Percentiles rank a stretch among this genome's conserved stretches.
Evolutionary conservation across 768 basidiomycete species (phyloP).

Genomic region (Phylloporus scabripes): DNA sequence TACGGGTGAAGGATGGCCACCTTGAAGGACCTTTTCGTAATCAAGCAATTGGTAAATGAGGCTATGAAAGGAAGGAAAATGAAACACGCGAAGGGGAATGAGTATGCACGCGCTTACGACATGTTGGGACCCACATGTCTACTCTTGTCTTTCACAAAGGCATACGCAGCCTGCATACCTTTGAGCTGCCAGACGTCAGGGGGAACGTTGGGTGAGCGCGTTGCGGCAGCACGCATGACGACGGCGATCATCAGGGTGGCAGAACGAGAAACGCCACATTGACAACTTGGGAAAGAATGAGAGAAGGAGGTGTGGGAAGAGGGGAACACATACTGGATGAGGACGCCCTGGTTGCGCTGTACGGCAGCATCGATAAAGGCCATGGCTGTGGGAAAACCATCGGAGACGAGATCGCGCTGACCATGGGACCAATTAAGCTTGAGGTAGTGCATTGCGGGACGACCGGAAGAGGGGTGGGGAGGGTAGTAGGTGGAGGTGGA

Average conservation of each 20-base stretch:
- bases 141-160: slow-evolving; percentile 86
- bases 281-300: slow-evolving; percentile 55
- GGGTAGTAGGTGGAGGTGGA: slow-evolving; percentile 56
- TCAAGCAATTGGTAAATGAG: slow-evolving; percentile 92
- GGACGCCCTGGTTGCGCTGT: slow-evolving; percentile 68
- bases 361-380: slow-evolving; percentile 74
- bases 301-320: slow-evolving; percentile 7
- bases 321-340: slow-evolving; percentile 68
- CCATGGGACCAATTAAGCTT: slow-evolving; percentile 92
- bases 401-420: slow-evolving; percentile 78
- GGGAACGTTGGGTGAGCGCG: slow-evolving; percentile 57
- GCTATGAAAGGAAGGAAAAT: slow-evolving; percentile 36
- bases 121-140: slow-evolving; percentile 89
- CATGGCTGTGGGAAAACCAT: slow-evolving; percentile 78
- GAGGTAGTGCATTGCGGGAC: slow-evolving; percentile 81
- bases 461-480: slow-evolving; percentile 59
- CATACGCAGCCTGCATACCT: slow-evolving; percentile 87
- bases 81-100: slow-evolving; percentile 21
- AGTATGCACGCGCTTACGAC: slow-evolving; percentile 58
- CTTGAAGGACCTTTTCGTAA: slow-evolving; percentile 72
- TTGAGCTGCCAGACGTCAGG: slow-evolving; percentile 72
- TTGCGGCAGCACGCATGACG: slow-evolving; percentile 88
- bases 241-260: slow-evolving; percentile 88
- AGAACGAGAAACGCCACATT: slow-evolving; percentile 89
- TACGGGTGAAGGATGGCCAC: slow-evolving; percentile 43